Base-by-base conservation (phyloP, 345 rosid species). In the Murraya koenigii region DNA sequence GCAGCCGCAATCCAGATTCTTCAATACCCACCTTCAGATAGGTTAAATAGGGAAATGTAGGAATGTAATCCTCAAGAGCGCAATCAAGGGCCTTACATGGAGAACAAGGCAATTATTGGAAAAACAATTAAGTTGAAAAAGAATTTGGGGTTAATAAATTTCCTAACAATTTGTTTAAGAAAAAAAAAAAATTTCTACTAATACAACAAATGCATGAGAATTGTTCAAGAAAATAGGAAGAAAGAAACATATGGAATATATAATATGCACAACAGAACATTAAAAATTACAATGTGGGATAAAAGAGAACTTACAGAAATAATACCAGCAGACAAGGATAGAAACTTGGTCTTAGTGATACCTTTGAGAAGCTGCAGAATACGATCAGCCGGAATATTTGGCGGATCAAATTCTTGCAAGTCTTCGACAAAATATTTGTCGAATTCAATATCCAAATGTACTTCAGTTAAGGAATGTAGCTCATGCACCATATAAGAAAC, bases 21-120 rank as follows among this genome's bases (percentile, higher is more conserved):
- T 36, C 59, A 26, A 20, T n/a, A 14, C 15, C 73, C 47, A 54
- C 8, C 17, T 66, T 23, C 59, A 65, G 13, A 19, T 14, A 13
- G 64, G 49, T 35, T 49, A 75, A 35, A 65, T 75, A 35, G 52
- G 47, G 72, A 19, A 75, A 75, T 6, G 22, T 65, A 9, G 49
- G 78, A 59, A 75, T 5, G 59, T 23, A 33, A 36, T 47, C 52
- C n/a, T 49, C 64, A 52, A 23, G n/a, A 25, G n/a, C 35, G 0
- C 2, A 38, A 59, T 47, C 26, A 8, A 52, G 19, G 56, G 56
- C 56, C 56, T 52, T 52, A 1, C 56, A 52, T 15, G 56, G 56
- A 19, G 17, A 44, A 44, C 5, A 44, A 44, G 49, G 15, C 49
- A 11, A 44, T 44, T 5, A 44, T 44, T 44, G 17, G 5, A 23